Base-by-base conservation (phyloP, 768 basidiomycete species). In the Coprinopsis sp. region DNA sequence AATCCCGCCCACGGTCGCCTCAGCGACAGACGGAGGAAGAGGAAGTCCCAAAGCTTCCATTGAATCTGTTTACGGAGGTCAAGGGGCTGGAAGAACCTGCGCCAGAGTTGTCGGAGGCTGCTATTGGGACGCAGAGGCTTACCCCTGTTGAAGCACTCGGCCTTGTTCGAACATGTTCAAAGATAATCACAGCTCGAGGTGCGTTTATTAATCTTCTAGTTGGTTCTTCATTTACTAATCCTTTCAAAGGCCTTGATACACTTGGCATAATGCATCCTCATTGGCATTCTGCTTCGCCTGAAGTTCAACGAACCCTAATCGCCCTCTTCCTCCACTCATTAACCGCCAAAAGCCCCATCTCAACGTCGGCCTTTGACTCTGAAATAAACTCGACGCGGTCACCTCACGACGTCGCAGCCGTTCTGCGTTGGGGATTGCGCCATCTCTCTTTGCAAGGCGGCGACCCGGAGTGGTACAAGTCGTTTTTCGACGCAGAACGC, bases 251-350 rank as follows among this genome's bases (percentile, higher is more conserved):
- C n/a, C 70, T 89, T 41, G 86, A 89, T 60, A 81, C 83, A 3
- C 80, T 87, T 37, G 89, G 88, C 16, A 72, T 91, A 37, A 91
- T 91, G 85, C 84, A 85, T 55, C 86, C 89, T 4, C 84, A 90
- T 60, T 91, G 85, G 87, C 73, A 84, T 60, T 82, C 87, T 31
- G 73, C 87, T 7, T 87, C 84, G 5, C 78, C 78, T 6, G 76
- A 79, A 8, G 64, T 75, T n/a, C 88, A 91, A 61, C 79, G 69
- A 46, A 68, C 60, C 49, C 79, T 91, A 25, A 78, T 89, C 46
- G 84, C 84, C 14, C 74, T 80, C 47, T 90, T 83, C 67, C 70
- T 91, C 50, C 76, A 75, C 52, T 85, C 85, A 1, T 70, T 84
- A 62, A 67, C 71, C 53, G 58, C 73, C 36, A 71, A 72, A 47